These are phyloP conservation scores for Fraxinus platypoda DNA, from an alignment of 305 asterid genomes.

Conservation along the genomic window DNA sequence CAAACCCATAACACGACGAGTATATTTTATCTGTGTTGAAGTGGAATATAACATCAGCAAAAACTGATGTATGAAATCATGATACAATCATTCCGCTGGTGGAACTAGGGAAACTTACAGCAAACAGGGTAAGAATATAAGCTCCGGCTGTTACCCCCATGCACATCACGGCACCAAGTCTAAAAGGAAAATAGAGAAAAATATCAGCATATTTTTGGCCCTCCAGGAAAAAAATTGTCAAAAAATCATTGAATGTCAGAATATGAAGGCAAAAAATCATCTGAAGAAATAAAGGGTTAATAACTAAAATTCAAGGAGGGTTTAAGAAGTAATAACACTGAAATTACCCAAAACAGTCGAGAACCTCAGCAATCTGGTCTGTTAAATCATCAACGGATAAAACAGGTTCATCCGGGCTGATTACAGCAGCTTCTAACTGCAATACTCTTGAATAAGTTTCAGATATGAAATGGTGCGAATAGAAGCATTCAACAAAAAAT, in stretches of 20 bases:
- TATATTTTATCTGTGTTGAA: conserved; percentile 61
- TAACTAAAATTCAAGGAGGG: background rate
- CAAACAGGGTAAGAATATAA: conserved; percentile 81
- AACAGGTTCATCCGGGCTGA: conserved; percentile 50
- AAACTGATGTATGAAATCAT: conserved; percentile 5
- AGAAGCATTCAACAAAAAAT: conserved; percentile 6
- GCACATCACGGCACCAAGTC: conserved; percentile 92
- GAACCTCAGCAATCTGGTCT: conserved; percentile 77
- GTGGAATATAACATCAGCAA: conserved; percentile 18
- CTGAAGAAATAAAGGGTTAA: background rate
- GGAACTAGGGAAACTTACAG: conserved; percentile 52
- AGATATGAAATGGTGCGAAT: conserved; percentile 25
- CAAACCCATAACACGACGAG: conserved; percentile 80
- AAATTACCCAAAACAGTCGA: conserved; percentile 70
- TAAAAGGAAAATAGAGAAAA: conserved; percentile 29
- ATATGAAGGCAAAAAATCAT: background rate
- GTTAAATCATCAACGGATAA: conserved; percentile 71
- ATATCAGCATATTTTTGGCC: background rate
- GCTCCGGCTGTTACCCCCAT: conserved; percentile 97
- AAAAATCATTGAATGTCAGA: background rate
- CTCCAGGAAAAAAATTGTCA: background rate
- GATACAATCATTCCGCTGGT: conserved; percentile 1
- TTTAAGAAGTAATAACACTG: conserved; percentile 5
- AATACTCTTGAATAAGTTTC: conserved; percentile 40
- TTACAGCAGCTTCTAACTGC: conserved; percentile 72